A percentile compares a stretch with the other conserved stretches of the same genome.
Conservation (phyloP, 192 early-diverging fungal species). For the Coemansia umbellata region DNA sequence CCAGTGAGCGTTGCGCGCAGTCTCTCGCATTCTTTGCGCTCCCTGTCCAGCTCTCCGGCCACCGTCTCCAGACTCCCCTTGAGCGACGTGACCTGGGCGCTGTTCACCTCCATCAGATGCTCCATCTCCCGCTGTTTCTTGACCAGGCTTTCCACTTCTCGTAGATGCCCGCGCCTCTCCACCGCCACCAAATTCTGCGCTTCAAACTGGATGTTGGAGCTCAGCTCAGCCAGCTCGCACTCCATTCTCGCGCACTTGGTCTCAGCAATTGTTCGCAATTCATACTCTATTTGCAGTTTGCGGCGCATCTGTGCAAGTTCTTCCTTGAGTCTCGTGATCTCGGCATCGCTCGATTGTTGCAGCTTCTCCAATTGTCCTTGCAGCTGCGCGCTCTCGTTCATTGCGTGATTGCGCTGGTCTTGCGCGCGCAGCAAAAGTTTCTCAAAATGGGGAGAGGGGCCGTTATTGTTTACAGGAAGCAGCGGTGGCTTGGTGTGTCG, state of each 20-base stretch:
- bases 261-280: conserved; percentile 47
- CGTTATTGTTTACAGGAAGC: background rate
- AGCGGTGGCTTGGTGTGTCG: background rate
- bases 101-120: conserved; percentile 44
- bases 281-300: conserved; percentile 35
- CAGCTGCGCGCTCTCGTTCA: conserved; percentile 23
- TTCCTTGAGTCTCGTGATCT: conserved; percentile 11
- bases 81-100: conserved; percentile 33
- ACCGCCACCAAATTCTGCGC: conserved; percentile 43
- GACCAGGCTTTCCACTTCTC: conserved; percentile 26
- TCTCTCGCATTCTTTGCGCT: conserved; percentile 20
- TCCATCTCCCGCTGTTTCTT: conserved; percentile 16
- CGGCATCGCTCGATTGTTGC: conserved; percentile 5
- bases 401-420: conserved; percentile 26
- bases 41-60: conserved; percentile 18
- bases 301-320: conserved; percentile 16
- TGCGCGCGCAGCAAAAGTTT: conserved; percentile 33
- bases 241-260: conserved; percentile 47
- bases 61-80: conserved; percentile 38
- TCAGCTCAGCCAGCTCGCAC: conserved; percentile 48
- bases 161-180: conserved; percentile 35
- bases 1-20: conserved; percentile 24
- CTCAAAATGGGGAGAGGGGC: conserved; percentile 30
- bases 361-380: conserved; percentile 21
- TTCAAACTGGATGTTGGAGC: conserved; percentile 45